Evolutionary conservation across 192 early-diverging fungal genomes (phyloP).

Genomic region (Phlyctochytrium planicorne): DNA sequence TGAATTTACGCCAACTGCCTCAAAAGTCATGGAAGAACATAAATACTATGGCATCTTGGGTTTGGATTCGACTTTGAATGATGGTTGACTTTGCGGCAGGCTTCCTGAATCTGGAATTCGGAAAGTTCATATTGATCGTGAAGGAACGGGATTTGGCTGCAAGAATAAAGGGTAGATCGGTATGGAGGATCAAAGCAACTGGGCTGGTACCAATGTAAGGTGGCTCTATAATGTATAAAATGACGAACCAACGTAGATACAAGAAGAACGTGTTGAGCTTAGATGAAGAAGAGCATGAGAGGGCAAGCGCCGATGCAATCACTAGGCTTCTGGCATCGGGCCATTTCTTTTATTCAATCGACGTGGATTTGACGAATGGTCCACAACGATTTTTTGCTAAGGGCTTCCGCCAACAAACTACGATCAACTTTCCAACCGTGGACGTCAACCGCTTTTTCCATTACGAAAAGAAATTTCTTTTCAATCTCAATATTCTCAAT

Average conservation of each 20-base stretch:
- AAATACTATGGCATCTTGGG: conserved; percentile 6
- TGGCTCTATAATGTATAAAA: too few relatives aligned
- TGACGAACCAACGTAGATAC: too few relatives aligned
- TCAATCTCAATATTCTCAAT: conserved; percentile 5
- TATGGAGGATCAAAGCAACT: conserved; percentile 21
- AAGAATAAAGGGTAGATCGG: not conserved
- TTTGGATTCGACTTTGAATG: too few relatives aligned
- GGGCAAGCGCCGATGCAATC: conserved; percentile 7
- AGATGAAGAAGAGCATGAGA: conserved; percentile 26
- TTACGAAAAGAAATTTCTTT: conserved; percentile 8
- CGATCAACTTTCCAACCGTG: not conserved
- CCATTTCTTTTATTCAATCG: conserved; percentile 17
- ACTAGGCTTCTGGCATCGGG: conserved; percentile 14
- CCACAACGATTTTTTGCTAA: not conserved
- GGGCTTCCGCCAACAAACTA: not conserved
- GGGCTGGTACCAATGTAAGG: not conserved
- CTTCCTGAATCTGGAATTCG: conserved; percentile 17
- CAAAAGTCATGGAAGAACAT: not conserved
- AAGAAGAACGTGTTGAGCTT: conserved; percentile 8
- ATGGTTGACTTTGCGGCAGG: too few relatives aligned
- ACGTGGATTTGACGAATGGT: conserved; percentile 18
- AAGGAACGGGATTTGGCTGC: conserved; percentile 15
- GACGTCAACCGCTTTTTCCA: too few relatives aligned
- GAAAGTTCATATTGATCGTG: conserved; percentile 15
- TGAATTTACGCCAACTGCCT: not conserved